Evolutionary conservation across 2,329 filamentous ascomycete species (phyloP).

Genomic region (Coleophoma cylindrospora): DNA sequence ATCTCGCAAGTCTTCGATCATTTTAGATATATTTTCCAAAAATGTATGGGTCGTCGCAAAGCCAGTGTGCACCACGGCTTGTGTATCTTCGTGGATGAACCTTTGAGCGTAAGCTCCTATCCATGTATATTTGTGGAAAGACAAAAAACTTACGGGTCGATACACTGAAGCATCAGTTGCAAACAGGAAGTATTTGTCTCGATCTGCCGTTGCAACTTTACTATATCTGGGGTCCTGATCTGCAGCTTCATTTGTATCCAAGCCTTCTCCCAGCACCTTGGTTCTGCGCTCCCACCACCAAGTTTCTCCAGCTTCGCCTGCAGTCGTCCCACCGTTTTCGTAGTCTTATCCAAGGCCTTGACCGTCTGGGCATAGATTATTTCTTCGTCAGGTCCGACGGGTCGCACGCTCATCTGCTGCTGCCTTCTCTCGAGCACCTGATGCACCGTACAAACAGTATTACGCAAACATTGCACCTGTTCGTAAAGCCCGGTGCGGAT

Average conservation of each 20-base stretch:
- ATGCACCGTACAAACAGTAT: background rate
- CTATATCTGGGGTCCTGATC: background rate
- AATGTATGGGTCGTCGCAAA: background rate
- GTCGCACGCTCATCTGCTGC: background rate
- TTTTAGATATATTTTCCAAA: background rate
- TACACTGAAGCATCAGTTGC: background rate
- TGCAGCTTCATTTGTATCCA: background rate
- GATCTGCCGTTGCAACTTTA: background rate
- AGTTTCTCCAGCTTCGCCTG: background rate
- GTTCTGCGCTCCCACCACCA: background rate
- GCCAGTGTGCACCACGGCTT: background rate
- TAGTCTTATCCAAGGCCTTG: background rate
- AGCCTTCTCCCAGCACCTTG: background rate
- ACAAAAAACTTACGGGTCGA: background rate
- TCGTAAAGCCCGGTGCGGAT: background rate
- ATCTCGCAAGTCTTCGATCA: background rate
- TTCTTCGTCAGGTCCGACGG: background rate
- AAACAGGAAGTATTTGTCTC: background rate
- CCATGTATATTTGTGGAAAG: no score
- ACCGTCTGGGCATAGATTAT: background rate
- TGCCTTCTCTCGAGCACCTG: background rate
- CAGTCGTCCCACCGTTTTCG: background rate
- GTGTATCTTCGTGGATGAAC: background rate
- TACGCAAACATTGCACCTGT: background rate
- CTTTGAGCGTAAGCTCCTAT: background rate